Evolutionary conservation across 2,329 filamentous ascomycete species (phyloP), one percentile per base, ranked within the genome.

Genomic region (Paracoccidioides brasiliensis): DNA sequence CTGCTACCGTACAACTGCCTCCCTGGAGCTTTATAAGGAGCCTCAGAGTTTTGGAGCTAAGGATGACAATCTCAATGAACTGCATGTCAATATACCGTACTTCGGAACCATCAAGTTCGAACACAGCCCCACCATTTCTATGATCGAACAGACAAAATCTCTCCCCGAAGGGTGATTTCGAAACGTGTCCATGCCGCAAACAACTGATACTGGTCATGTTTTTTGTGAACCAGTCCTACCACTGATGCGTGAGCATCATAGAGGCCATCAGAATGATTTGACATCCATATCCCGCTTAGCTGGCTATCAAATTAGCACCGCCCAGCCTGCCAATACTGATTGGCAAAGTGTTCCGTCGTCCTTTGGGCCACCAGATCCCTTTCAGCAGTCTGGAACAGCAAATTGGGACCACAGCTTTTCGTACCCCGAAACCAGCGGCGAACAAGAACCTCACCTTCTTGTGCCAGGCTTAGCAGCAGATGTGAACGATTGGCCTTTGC

Each of bases 1-100:
- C 43, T 48, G 22, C 4, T 50, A 41, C 12, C 32, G 45, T n/a
- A 41, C 45, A 40, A 53, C 32, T 12, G 14, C 14, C 12, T 22
- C 37, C 37, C 12, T 58, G 5, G 55, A 54, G 5, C 30, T 12
- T 12, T 12, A 35, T 5, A 59, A 62, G 12, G 55, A 30, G 9
- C 4, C 37, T 32, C 30, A 30, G 3, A 14, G 12, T 22, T n/a
- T 4, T 40, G 12, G 35, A 28, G 22, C n/a, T 9, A 5, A 3
- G 7, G 10, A 15, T 38, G 37, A 10, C 5, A 33, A 28, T 12
- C n/a, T 30, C 32, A 28, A 53, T 8, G 32, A n/a, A 12, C 56
- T 76, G 2, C 59, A 60, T 15, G 70, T 78, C 10, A 63, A 68
- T 10, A 70, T 78, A 15, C 76, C 76, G 0, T 72, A 73, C 43